Evolutionary conservation across 129 eudicot genomes (phyloP), one percentile per base, ranked within the genome.

Genomic region (Ambrosia trifida): DNA sequence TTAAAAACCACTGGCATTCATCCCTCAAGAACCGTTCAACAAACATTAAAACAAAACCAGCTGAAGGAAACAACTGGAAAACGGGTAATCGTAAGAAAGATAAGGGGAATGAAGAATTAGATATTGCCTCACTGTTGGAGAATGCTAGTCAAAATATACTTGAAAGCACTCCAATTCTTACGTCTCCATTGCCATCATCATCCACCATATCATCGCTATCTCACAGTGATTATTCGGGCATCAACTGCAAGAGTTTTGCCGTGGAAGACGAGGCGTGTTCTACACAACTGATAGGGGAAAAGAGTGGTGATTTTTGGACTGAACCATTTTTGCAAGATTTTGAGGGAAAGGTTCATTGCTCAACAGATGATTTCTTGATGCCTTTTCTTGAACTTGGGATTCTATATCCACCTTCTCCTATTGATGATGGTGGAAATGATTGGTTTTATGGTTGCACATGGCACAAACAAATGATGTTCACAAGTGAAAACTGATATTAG

Each of bases 1-100:
- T 76, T 17, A 76, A 76, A 24, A 76, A 76, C 13, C 80, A 58
- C 32, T 76, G 80, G 80, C 80, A 76, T 60, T 56, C 74, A 8
- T 68, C 75, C 4, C 80, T 76, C 9, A 76, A 76, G 80, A 68
- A 59, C 32, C 66, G 79, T 20, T 74, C 78, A 50, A 51, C 54
- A 17, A 12, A 17, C 52, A 8, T 14, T 18, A 62, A 50, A 73
- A 64, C 64, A 8, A 64, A 50, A 19, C 35, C 41, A 32, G 10
- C 16, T 0, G 3, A n/a, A 2, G 53, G 54, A 20, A 13, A 51
- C 64, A 40, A 17, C 14, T 9, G 40, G 12, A 64, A 41, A 38
- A 51, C 30, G 35, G 4, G 30, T 9, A 38, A 2, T 60, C 36
- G 49, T 44, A 72, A 72, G 61, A 61, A 61, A 72, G 77, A 32